phyloP scores from a whole-genome alignment of 2,329 filamentous ascomycete species.

The Penicillium paneum region DNA sequence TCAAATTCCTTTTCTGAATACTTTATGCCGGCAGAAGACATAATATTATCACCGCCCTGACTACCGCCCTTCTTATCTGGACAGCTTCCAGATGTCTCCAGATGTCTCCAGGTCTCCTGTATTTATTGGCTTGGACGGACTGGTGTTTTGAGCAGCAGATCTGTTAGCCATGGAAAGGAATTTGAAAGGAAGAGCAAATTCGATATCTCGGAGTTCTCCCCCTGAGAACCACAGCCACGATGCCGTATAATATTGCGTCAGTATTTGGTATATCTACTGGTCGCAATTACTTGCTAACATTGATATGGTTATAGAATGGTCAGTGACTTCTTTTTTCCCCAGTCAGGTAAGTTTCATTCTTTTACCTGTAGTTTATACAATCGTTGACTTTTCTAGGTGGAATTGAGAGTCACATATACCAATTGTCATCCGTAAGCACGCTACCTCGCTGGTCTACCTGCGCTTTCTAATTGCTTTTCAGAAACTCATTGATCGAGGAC shows the following conservation, averaged over 20 bases:
- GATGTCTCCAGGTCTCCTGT: background rate
- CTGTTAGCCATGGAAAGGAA: conserved; percentile 23
- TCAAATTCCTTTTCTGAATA: conserved; percentile 16
- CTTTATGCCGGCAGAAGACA: conserved; percentile 25
- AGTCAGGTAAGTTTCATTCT: conserved; percentile 60
- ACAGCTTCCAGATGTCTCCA: conserved; percentile 7
- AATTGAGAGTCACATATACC: conserved; percentile 97
- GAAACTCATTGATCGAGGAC: conserved; percentile 94
- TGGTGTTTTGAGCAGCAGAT: conserved; percentile 2
- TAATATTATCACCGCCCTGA: background rate
- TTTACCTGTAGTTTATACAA: background rate
- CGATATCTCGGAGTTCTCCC: conserved; percentile 13
- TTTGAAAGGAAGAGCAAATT: background rate
- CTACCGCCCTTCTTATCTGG: conserved; percentile 9
- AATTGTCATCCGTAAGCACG: conserved; percentile 68
- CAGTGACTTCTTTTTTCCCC: conserved; percentile 98
- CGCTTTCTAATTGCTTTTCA: conserved; percentile 27
- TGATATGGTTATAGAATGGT: conserved; percentile 64
- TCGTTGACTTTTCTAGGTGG: conserved; percentile 55
- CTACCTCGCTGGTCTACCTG: background rate
- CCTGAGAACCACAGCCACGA: conserved; percentile 37
- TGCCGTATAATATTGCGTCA: conserved; percentile 70
- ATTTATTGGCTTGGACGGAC: background rate
- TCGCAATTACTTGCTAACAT: conserved; percentile 27
- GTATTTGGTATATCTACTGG: conserved; percentile 26